Conservation (phyloP, 352 stramenopile species). For the Globisporangium radiosum region DNA sequence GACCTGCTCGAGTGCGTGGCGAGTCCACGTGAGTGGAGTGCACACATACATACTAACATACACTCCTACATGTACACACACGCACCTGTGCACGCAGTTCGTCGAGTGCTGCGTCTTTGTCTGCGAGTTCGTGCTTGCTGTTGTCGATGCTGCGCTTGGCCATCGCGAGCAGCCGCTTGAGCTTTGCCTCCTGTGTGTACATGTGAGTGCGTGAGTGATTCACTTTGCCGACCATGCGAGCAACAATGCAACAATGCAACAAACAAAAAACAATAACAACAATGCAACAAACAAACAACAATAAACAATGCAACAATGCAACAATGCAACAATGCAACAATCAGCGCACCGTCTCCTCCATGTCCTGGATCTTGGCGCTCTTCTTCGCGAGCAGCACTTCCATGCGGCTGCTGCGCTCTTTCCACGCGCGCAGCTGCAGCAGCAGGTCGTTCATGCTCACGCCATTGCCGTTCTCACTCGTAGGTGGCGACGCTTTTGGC, state of each 20-base stretch:
- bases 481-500: background rate
- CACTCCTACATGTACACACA: background rate
- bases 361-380: constrained; percentile 63
- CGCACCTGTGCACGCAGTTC: constrained; percentile 39
- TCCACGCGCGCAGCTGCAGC: constrained; percentile 43
- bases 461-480: background rate
- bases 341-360: constrained; percentile 58
- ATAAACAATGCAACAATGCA: no score
- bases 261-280: background rate
- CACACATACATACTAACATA: background rate
- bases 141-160: constrained; percentile 89
- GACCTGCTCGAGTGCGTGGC: constrained; percentile 8
- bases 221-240: background rate
- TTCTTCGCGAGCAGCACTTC: constrained; percentile 66
- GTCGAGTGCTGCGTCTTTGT: constrained; percentile 55
- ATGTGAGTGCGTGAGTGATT: background rate
- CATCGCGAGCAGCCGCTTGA: constrained; percentile 80
- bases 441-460: constrained; percentile 17
- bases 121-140: constrained; percentile 71
- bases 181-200: constrained; percentile 55
- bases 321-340: background rate
- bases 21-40: background rate
- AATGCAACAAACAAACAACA: background rate
- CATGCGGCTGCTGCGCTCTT: constrained; percentile 52
- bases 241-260: background rate